These are phyloP conservation scores for Podila minutissima DNA, from an alignment of 192 early-diverging fungal species.

Conservation along the genomic window DNA sequence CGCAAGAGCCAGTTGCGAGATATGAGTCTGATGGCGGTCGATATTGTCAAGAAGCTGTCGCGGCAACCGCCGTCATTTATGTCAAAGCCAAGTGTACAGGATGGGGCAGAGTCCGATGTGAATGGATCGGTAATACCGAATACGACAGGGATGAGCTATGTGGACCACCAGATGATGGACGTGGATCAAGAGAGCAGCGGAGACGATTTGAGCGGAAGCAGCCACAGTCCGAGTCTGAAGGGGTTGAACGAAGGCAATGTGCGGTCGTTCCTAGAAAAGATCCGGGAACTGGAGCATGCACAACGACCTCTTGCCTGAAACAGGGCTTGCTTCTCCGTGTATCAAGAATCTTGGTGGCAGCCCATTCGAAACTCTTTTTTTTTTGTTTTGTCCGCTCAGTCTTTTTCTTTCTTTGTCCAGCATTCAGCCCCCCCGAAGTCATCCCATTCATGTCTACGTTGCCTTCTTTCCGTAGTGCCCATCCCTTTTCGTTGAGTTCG, in stretches of 20 bases:
- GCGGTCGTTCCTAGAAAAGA: conserved; percentile 40
- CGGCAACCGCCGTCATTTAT: background rate
- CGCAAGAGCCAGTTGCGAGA: conserved; percentile 43
- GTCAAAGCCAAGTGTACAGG: background rate
- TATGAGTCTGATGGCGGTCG: conserved; percentile 43
- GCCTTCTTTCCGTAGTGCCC: too few species aligned
- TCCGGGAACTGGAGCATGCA: conserved; percentile 31
- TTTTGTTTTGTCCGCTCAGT: background rate
- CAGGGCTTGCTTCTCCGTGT: too few species aligned
- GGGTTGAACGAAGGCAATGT: conserved; percentile 44
- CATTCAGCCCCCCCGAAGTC: too few species aligned
- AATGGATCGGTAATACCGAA: background rate
- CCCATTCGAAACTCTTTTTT: too few species aligned
- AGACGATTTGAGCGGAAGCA: background rate
- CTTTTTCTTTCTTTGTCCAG: too few species aligned
- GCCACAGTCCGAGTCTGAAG: conserved; percentile 8
- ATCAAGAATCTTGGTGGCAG: background rate
- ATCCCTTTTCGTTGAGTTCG: too few species aligned
- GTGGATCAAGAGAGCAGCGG: background rate
- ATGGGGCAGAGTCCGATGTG: background rate
- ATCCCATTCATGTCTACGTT: too few species aligned
- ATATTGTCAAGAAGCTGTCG: conserved; percentile 39
- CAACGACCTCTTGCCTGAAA: conserved; percentile 9
- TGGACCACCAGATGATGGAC: background rate
- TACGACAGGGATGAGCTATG: background rate